Percentiles rank a stretch among this genome's conserved stretches.
Evolutionary conservation across 306 rosid species (phyloP).

Genomic region (Dryas alaskensis): DNA sequence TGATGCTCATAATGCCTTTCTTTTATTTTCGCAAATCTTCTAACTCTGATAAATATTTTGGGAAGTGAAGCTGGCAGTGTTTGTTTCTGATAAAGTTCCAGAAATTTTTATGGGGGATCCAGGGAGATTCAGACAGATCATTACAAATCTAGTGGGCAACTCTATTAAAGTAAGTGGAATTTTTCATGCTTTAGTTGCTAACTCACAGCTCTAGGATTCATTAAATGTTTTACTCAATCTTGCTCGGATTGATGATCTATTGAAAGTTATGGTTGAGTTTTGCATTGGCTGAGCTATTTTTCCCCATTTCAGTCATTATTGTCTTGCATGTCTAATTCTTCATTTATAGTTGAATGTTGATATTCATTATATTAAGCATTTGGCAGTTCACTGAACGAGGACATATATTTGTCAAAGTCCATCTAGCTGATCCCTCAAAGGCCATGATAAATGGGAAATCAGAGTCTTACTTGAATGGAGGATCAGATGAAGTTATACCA

Average conservation of each 20-base stretch:
- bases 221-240: not conserved
- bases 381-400: slow-evolving; percentile 96
- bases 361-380: slow-evolving; percentile 26
- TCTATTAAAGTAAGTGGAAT: slow-evolving; percentile 75
- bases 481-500: slow-evolving; percentile 46
- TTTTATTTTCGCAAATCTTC: slow-evolving; percentile 26
- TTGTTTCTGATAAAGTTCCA: slow-evolving; percentile 95
- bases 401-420: slow-evolving; percentile 86
- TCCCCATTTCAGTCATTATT: slow-evolving; percentile 1
- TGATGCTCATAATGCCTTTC: slow-evolving; percentile 1
- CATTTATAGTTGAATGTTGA: slow-evolving; percentile 4
- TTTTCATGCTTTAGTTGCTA: slow-evolving; percentile 6
- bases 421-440: slow-evolving; percentile 58
- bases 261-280: slow-evolving; percentile 8
- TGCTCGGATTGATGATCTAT: slow-evolving; percentile 7
- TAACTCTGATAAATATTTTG: slow-evolving; percentile 23
- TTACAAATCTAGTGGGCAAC: slow-evolving; percentile 96
- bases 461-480: slow-evolving; percentile 53
- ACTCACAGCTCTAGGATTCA: not conserved
- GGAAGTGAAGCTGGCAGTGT: slow-evolving; percentile 81
- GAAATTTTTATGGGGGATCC: slow-evolving; percentile 88
- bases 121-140: slow-evolving; percentile 92
- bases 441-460: slow-evolving; percentile 43
- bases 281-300: slow-evolving; percentile 5
- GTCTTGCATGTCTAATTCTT: slow-evolving; percentile 14